Evolutionary conservation across 768 basidiomycete genomes (phyloP), one percentile per base, ranked within the genome.

Genomic region (Leccinum fibrillosum): DNA sequence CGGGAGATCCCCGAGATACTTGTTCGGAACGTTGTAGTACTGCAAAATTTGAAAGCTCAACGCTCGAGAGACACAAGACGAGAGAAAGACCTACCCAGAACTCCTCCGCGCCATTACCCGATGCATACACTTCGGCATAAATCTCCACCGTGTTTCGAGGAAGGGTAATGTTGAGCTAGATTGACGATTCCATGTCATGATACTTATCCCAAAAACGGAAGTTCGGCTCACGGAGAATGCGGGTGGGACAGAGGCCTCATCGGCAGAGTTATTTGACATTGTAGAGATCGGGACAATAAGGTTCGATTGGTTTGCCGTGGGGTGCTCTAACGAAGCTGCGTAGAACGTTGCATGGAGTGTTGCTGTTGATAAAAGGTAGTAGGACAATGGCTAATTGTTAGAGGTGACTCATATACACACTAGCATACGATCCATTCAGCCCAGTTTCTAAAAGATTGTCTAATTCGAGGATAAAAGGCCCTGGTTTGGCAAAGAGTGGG

Each of bases 221-320:
- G 37, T 26, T 34, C 44, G 9, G 55, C 76, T 49, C 65, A 90
- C 88, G 11, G 87, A 87, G 63, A 90, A 88, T 3, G 76, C 77
- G 5, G 89, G 88, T 26, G 90, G 90, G 2, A 91, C 86, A 35
- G 86, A 86, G 5, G 85, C 86, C n/a, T 86, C 82, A 58, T 86
- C 81, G n/a, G 85, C 86, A 10, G 84, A 85, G 55, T 79, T 74
- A 56, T 86, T 85, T 9, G 76, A 75, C 57, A 86, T 69, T 4
- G 86, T 88, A 1, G 86, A 85, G 12, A 92, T 77, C 0, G 90
- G 88, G 30, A 92, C 78, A 49, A 92, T 86, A 25, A 82, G 61
- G 63, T 88, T 80, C 11, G 89, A 81, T 58, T 81, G 78, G 52
- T 78, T 75, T 10, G 85, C 85, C 0, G 85, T 79, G 25, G 86